Percentiles rank a stretch among this genome's conserved stretches.
These are phyloP conservation scores for Syzygium jambos DNA, from an alignment of 345 rosid species.

Conservation along the genomic window DNA sequence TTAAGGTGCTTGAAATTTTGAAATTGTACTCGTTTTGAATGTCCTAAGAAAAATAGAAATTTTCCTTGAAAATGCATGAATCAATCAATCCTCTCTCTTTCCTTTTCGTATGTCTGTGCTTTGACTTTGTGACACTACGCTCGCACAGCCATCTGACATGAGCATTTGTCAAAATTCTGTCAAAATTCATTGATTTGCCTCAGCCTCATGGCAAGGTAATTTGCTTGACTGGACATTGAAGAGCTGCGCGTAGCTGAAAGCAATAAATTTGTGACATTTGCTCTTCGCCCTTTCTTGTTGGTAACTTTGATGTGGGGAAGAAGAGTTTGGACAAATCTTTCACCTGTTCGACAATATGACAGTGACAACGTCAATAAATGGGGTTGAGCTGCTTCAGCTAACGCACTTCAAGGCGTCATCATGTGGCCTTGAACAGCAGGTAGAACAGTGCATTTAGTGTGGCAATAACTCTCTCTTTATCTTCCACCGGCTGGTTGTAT, in stretches of 20 bases:
- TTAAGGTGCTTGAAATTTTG: neutral
- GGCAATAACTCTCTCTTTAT: neutral
- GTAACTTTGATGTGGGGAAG: neutral
- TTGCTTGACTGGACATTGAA: neutral
- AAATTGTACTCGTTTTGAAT: neutral
- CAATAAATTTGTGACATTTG: neutral
- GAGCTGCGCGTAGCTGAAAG: neutral
- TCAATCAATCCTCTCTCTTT: neutral
- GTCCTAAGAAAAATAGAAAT: neutral
- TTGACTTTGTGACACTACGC: neutral
- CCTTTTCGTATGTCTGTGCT: neutral
- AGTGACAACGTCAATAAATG: neutral
- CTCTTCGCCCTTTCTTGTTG: neutral
- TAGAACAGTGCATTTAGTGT: slow-evolving; percentile 18
- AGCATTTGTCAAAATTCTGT: neutral
- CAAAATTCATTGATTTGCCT: neutral
- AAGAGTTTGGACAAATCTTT: neutral
- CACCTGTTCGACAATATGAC: neutral
- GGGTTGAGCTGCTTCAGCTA: neutral
- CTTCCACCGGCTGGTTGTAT: neutral
- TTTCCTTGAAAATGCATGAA: neutral
- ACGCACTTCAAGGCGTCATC: neutral
- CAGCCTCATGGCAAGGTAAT: neutral
- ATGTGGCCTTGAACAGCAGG: slow-evolving; percentile 14
- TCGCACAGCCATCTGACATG: neutral